Conservation (phyloP, 176 grass and related monocot genomes). For the Areca catechu region DNA sequence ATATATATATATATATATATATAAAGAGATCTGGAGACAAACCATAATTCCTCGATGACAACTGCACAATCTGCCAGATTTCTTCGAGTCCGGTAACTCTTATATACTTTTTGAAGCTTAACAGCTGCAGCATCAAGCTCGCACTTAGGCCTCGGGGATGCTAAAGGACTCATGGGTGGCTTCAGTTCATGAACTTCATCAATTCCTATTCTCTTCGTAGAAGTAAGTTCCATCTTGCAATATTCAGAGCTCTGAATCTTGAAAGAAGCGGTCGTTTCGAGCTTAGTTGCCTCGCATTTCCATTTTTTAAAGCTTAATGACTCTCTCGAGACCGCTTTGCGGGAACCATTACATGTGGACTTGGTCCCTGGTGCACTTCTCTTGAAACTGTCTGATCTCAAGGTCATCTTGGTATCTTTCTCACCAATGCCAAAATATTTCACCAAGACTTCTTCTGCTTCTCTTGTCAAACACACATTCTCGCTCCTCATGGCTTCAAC, state of each 20-base stretch:
- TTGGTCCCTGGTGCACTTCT: neutral
- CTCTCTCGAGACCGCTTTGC: neutral
- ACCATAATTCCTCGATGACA: too few species aligned
- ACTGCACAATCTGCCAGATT: constrained; percentile 22
- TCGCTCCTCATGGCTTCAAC: neutral
- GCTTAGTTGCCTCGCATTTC: neutral
- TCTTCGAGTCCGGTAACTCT: constrained; percentile 17
- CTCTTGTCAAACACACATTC: neutral
- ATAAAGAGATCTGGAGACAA: too few species aligned
- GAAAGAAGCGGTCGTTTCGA: neutral
- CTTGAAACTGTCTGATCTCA: neutral
- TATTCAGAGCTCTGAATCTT: neutral
- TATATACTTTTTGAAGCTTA: constrained; percentile 18
- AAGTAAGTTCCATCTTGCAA: neutral
- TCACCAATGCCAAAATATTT: neutral
- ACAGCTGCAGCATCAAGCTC: constrained; percentile 14
- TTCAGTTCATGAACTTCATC: neutral
- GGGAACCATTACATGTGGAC: neutral
- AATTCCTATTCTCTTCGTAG: neutral
- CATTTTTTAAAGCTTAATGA: constrained; percentile 5
- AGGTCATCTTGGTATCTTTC: neutral
- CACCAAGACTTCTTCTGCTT: neutral
- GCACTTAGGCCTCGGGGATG: neutral
- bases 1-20: too few species aligned
- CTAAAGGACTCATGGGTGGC: too few species aligned